Conservation (phyloP, 345 rosid genomes). For the rapeseed (Brassica napus) region DNA sequence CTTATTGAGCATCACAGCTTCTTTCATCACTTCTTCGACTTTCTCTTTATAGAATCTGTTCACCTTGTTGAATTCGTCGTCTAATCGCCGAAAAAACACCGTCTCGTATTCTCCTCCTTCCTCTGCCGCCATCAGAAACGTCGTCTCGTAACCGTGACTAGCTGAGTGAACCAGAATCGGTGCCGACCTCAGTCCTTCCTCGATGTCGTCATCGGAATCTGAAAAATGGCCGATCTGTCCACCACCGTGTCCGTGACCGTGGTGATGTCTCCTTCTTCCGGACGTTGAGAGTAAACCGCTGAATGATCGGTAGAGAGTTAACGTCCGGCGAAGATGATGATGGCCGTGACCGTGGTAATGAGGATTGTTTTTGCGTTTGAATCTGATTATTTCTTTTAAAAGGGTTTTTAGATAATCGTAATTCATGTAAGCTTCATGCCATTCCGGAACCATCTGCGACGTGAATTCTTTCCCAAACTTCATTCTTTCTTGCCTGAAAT, state of each 20-base stretch:
- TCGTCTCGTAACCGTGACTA: conserved; percentile 48
- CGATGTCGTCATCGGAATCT: conserved; percentile 32
- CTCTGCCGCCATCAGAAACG: conserved; percentile 52
- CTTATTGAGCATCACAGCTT: conserved; percentile 50
- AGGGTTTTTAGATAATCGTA: conserved; percentile 55
- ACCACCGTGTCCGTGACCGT: conserved; percentile 14
- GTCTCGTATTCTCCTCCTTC: conserved; percentile 69
- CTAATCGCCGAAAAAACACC: conserved; percentile 52
- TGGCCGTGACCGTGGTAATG: background rate
- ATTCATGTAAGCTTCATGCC: conserved; percentile 50
- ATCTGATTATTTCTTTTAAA: conserved; percentile 53
- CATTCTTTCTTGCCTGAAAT: conserved; percentile 38
- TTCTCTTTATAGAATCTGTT: conserved; percentile 53
- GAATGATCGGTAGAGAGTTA: conserved; percentile 59
- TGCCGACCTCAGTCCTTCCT: conserved; percentile 29
- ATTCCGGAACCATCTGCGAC: background rate
- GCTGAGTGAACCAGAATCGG: conserved; percentile 46
- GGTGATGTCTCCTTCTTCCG: conserved; percentile 28
- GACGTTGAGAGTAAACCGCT: conserved; percentile 48
- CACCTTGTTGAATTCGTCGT: conserved; percentile 39
- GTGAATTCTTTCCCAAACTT: conserved; percentile 11
- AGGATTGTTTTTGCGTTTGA: conserved; percentile 44
- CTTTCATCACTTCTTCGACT: conserved; percentile 59
- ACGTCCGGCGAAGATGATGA: conserved; percentile 40
- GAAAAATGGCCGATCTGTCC: conserved; percentile 26